Conservation (phyloP, 345 rosid genomes). For the Crucihimalaya himalaica region DNA sequence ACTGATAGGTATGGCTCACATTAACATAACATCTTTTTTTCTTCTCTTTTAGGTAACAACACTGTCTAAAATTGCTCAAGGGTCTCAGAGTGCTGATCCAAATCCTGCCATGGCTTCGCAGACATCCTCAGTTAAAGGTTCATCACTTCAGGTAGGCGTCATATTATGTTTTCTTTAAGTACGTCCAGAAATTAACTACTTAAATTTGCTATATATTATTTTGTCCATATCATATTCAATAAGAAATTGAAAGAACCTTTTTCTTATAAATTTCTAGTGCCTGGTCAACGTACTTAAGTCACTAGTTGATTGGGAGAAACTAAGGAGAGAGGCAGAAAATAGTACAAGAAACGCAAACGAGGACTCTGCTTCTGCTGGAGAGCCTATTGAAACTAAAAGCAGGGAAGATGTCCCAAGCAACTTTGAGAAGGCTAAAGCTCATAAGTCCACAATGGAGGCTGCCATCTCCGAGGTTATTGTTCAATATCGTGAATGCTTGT, state of each 20-base stretch:
- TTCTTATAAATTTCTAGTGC: conserved; percentile 59
- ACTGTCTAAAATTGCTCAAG: conserved; percentile 88
- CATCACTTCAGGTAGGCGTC: conserved; percentile 79
- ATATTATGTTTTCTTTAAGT: conserved; percentile 29
- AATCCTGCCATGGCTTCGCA: conserved; percentile 73
- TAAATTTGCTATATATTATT: conserved; percentile 2
- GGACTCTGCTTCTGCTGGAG: conserved; percentile 42
- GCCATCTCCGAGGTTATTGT: conserved; percentile 76
- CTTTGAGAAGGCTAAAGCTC: conserved; percentile 98
- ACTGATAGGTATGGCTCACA: conserved; percentile 15
- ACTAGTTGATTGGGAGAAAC: conserved; percentile 93
- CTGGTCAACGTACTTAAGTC: conserved; percentile 88
- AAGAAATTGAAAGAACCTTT: conserved; percentile 33
- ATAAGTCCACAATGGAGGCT: conserved; percentile 91
- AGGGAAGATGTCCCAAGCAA: conserved; percentile 73
- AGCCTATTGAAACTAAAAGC: conserved; percentile 54
- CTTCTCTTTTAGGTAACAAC: conserved; percentile 65
- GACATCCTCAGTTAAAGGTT: conserved; percentile 75
- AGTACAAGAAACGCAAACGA: conserved; percentile 47
- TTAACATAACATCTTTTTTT: conserved; percentile 23
- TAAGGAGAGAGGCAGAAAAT: conserved; percentile 53
- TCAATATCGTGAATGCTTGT: conserved; percentile 15
- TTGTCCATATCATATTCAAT: conserved; percentile 20
- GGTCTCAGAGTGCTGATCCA: conserved; percentile 84
- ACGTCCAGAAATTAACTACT: conserved; percentile 14